Conservation (phyloP, 1,284 basidiomycete species). For the Albatrellus sp. region DNA sequence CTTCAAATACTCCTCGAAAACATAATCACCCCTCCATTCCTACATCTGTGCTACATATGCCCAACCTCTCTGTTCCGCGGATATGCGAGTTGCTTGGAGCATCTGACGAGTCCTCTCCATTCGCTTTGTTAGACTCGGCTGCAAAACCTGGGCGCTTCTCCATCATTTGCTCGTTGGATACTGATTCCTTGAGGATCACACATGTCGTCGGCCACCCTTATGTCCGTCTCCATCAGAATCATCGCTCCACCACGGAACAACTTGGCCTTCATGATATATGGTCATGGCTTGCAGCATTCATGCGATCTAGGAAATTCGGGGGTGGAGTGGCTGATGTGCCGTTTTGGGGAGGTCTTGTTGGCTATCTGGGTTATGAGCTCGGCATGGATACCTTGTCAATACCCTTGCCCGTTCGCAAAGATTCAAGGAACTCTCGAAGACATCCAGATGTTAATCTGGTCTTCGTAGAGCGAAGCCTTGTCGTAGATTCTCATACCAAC, state of each 20-base stretch:
- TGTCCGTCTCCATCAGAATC: constrained; percentile 26
- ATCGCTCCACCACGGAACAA: constrained; percentile 10
- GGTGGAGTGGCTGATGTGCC: constrained; percentile 41
- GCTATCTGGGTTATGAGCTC: constrained; percentile 64
- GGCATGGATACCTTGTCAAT: constrained; percentile 41
- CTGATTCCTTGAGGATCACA: constrained; percentile 41
- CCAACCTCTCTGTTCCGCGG: constrained; percentile 25
- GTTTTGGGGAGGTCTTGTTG: constrained; percentile 72
- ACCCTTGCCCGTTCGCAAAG: constrained; percentile 21
- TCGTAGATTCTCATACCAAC: constrained; percentile 42
- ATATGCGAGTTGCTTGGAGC: constrained; percentile 55
- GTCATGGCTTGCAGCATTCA: constrained; percentile 62
- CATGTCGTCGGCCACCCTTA: constrained; percentile 39
- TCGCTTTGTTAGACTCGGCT: constrained; percentile 63
- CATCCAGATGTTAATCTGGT: constrained; percentile 64
- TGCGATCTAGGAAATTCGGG: constrained; percentile 33
- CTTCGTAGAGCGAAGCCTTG: constrained; percentile 65
- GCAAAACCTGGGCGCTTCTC: constrained; percentile 62
- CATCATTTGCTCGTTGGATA: constrained; percentile 47
- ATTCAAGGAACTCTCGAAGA: constrained; percentile 9
- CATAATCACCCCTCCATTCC: constrained; percentile 20
- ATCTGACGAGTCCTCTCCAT: constrained; percentile 42
- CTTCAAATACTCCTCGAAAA: constrained; percentile 1
- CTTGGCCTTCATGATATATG: constrained; percentile 43
- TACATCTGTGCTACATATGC: constrained; percentile 29